Evolutionary conservation across 768 basidiomycete genomes (phyloP).

Genomic region (Phylloporus arenicola): DNA sequence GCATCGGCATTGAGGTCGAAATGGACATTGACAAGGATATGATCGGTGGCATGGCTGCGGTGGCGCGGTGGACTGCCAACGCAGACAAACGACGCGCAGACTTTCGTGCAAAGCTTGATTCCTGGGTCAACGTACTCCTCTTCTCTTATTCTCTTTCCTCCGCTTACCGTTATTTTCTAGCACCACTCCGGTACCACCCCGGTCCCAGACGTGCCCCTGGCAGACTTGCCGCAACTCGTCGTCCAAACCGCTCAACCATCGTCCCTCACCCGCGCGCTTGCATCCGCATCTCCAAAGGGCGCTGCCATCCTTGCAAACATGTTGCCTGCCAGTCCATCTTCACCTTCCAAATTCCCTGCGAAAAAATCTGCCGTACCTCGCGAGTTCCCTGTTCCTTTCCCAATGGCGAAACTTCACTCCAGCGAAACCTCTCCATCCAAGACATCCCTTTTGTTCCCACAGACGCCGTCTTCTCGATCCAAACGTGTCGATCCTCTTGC

Average conservation of each 20-base stretch:
- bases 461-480: constrained; percentile 60
- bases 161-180: constrained; percentile 32
- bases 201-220: constrained; percentile 58
- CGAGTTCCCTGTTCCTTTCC: constrained; percentile 38
- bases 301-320: constrained; percentile 28
- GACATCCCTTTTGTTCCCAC: constrained; percentile 48
- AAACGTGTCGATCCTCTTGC: constrained; percentile 30
- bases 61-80: constrained; percentile 80
- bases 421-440: constrained; percentile 42
- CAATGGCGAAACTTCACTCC: constrained; percentile 34
- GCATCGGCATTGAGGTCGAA: constrained; percentile 83
- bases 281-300: constrained; percentile 68
- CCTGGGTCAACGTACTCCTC: constrained; percentile 54
- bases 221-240: constrained; percentile 59
- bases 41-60: constrained; percentile 81
- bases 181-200: constrained; percentile 40
- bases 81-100: constrained; percentile 55
- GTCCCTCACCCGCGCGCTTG: constrained; percentile 62
- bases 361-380: constrained; percentile 10
- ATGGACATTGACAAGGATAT: constrained; percentile 79
- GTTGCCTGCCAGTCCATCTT: constrained; percentile 27
- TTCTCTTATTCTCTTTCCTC: neutral
- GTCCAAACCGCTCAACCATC: constrained; percentile 48
- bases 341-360: constrained; percentile 36
- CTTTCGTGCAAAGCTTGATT: constrained; percentile 53